Evolutionary conservation across 495 filamentous ascomycete genomes (phyloP), one percentile per base, ranked within the genome.

Genomic region (Tetracladium setigerum): DNA sequence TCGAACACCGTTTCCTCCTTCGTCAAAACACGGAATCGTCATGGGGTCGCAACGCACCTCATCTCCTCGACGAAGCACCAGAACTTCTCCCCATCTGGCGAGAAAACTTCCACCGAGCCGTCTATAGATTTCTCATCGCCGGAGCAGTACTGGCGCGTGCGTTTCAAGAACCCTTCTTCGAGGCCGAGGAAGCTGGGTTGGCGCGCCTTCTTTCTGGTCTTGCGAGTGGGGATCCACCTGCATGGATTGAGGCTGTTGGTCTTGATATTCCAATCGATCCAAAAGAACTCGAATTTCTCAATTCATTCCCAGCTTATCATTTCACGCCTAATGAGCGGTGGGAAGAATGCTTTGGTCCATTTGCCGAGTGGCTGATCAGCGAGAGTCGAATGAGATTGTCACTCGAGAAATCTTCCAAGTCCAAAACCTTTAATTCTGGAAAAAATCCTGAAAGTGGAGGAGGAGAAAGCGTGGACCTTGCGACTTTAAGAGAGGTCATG

Each of bases 101-200:
- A 41, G 48, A 51, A 16, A 17, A 19, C 8, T 51, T 51, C 42
- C 33, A 33, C 33, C 32, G 42, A 31, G 42, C 42, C 42, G 34
- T 44, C 30, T 34, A 44, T 44, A 30, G 42, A 44, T 44, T 44
- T 14, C 42, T 44, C 14, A 30, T 44, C 34, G 42, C 42, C 33
- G 42, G 42, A 15, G 42, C 42, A 44, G 42, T 44, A 34, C 27
- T 44, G 32, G 42, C 42, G 32, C n/a, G 42, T 19, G 24, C 42
- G 18, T 44, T 33, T 31, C 32, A 33, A 31, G 42, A 30, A 17
- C 42, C 42, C 24, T 7, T 44, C 33, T 44, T 44, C 42, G 30
- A 44, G 27, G 42, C 42, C 24, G 34, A 31, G 42, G 42, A 44
- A 31, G 42, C 32, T 30, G 18, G 42, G 42, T 33, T 33, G 12